phyloP scores from a whole-genome alignment of 331 rosid species.

The Phaseolus coccineus region DNA sequence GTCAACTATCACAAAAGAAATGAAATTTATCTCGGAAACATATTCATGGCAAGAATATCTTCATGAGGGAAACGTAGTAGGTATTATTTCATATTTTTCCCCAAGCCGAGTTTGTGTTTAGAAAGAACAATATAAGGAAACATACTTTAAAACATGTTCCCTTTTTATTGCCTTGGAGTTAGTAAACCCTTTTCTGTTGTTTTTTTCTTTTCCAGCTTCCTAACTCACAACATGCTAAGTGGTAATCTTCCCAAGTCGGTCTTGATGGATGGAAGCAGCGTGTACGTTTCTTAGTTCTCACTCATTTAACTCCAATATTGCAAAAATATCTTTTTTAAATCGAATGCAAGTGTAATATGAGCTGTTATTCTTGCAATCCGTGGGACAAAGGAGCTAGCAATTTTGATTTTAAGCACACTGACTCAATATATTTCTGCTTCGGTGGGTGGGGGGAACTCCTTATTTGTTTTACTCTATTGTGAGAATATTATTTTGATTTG shows the following conservation, averaged over 20 bases:
- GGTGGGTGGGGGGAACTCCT: constrained; percentile 13
- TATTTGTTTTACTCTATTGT: constrained; percentile 1
- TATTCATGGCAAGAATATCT: not conserved
- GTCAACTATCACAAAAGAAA: too few relatives aligned
- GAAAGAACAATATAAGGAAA: constrained; percentile 29
- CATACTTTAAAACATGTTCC: not conserved
- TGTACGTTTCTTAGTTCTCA: constrained; percentile 67
- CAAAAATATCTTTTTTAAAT: constrained; percentile 15
- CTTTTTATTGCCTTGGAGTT: constrained; percentile 33
- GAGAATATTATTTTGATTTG: constrained; percentile 14
- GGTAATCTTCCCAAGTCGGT: constrained; percentile 71
- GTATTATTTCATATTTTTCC: constrained; percentile 15
- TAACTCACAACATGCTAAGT: constrained; percentile 71
- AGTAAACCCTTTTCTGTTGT: constrained; percentile 34
- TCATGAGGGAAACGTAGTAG: not conserved
- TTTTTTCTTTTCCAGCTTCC: constrained; percentile 56
- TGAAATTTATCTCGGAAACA: too few relatives aligned
- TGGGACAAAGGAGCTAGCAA: constrained; percentile 4
- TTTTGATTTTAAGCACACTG: constrained; percentile 27
- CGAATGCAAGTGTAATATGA: constrained; percentile 18
- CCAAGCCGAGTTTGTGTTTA: not conserved
- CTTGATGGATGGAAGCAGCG: constrained; percentile 68
- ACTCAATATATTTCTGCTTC: constrained; percentile 12
- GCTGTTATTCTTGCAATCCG: constrained; percentile 3
- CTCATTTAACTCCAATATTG: constrained; percentile 36